Conservation (phyloP, 108 stramenopile genomes). For the Fistulifera solaris region DNA sequence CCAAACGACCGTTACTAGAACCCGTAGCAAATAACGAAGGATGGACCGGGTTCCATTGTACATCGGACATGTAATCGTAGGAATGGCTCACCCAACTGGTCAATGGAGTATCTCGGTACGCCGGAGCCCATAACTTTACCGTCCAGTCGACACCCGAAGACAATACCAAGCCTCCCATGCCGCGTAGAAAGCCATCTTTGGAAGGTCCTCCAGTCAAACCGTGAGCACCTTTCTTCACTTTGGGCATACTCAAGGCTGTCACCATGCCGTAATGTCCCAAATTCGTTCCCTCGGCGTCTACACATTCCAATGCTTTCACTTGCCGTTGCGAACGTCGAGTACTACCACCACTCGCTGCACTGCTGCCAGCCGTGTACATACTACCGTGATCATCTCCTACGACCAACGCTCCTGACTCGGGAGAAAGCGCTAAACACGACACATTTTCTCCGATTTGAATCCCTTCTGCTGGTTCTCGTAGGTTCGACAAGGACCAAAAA, state of each 20-base stretch:
- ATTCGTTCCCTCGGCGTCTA: slow-evolving; percentile 14
- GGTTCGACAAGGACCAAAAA: slow-evolving; percentile 75
- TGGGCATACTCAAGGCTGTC: slow-evolving; percentile 48
- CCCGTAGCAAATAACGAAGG: slow-evolving; percentile 79
- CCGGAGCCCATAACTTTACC: slow-evolving; percentile 82
- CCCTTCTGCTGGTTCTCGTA: slow-evolving; percentile 72
- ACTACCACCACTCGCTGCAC: slow-evolving; percentile 24
- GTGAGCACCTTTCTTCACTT: slow-evolving; percentile 26
- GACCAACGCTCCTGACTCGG: slow-evolving; percentile 49
- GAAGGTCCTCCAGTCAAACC: slow-evolving; percentile 28
- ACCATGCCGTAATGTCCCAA: slow-evolving; percentile 76
- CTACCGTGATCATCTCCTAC: slow-evolving; percentile 72
- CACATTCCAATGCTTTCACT: slow-evolving; percentile 37
- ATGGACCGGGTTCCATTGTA: slow-evolving; percentile 80
- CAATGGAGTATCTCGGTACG: slow-evolving; percentile 59
- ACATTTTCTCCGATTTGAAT: slow-evolving; percentile 60
- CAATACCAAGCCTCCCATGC: slow-evolving; percentile 59
- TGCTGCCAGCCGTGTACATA: slow-evolving; percentile 48
- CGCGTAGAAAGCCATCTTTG: slow-evolving; percentile 60
- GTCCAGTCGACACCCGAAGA: slow-evolving; percentile 87
- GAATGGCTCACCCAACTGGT: slow-evolving; percentile 72
- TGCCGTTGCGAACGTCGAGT: slow-evolving; percentile 41
- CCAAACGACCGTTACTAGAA: slow-evolving; percentile 74
- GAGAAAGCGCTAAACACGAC: slow-evolving; percentile 67
- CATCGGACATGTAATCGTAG: slow-evolving; percentile 88